Conservation (phyloP, 1,139 yeast genomes). For the Lodderomyces pseudojiufengensis region DNA sequence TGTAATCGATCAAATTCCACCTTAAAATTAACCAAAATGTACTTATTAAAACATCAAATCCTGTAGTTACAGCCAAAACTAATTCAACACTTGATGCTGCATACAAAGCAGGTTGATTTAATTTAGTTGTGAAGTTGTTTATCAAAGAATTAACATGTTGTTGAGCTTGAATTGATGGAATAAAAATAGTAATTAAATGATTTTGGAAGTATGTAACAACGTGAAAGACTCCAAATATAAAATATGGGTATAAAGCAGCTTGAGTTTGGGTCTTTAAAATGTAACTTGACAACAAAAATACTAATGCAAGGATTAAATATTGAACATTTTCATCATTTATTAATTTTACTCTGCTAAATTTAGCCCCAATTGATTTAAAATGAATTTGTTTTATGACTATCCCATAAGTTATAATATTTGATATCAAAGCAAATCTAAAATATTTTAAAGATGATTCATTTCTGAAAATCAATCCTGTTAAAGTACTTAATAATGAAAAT, state of each 20-base stretch:
- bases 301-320: constrained; percentile 41
- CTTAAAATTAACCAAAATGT: constrained; percentile 20
- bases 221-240: constrained; percentile 58
- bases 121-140: constrained; percentile 32
- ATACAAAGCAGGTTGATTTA: constrained; percentile 44
- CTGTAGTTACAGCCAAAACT: constrained; percentile 14
- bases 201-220: constrained; percentile 47
- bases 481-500: constrained; percentile 28
- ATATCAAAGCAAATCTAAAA: constrained; percentile 36
- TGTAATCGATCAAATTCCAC: constrained; percentile 17
- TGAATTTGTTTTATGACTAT: constrained; percentile 49
- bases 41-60: constrained; percentile 13
- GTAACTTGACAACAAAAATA: constrained; percentile 31
- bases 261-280: constrained; percentile 26
- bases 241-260: constrained; percentile 49
- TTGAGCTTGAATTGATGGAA: constrained; percentile 19
- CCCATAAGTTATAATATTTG: constrained; percentile 44
- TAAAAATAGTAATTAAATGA: constrained; percentile 21
- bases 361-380: constrained; percentile 19
- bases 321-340: constrained; percentile 50
- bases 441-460: constrained; percentile 24
- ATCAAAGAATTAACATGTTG: constrained; percentile 24
- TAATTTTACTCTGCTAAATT: constrained; percentile 13
- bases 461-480: constrained; percentile 30
- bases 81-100: constrained; percentile 49